Evolutionary conservation across 1,284 basidiomycete species (phyloP), one percentile per base, ranked within the genome.

Genomic region (Athelia sp.): DNA sequence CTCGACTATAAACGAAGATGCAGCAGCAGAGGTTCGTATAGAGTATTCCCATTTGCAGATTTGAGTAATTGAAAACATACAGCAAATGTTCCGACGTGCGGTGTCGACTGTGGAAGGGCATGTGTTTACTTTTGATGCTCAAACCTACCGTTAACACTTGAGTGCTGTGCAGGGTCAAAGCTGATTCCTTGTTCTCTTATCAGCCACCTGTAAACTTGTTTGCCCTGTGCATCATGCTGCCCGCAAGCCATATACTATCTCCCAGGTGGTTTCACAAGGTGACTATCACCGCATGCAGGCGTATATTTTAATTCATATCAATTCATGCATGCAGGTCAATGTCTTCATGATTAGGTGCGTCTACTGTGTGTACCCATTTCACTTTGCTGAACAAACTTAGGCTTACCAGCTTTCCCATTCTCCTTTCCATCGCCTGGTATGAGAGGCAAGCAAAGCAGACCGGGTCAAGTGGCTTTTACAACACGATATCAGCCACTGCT

Each of bases 31-130:
- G 75, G 90, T 89, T 58, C 45, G 62, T 50, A 15, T 29, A 4
- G 13, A 29, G 36, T 21, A 21, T 50, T 10, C 14, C 18, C 32
- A 4, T 38, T 47, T 22, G 48, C 22, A 14, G 11, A 53, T 18
- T 45, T 3, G 43, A 35, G 17, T 42, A 43, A 6, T 45, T 45
- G 32, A 51, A 40, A 36, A 8, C 43, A 36, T 36, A 6, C 31
- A 91, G 89, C 90, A 88, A 3, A 93, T 96, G 90, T 97, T 94
- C 65, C 79, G 94, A 46, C 86, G 86, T 62, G 93, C 93, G 0
- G 93, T 95, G 0, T 85, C 82, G 10, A 94, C 92, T 0, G 84
- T 96, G 31, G 93, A 95, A 74, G 93, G 92, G 87, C 86, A 61
- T 38, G 62, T 55, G 10, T 52, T 29, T 36, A 23, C 38, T 9